A percentile compares a stretch with the other conserved stretches of the same genome.
Conservation (phyloP, 2,329 filamentous ascomycete species). For the Mollisia scopiformis region DNA sequence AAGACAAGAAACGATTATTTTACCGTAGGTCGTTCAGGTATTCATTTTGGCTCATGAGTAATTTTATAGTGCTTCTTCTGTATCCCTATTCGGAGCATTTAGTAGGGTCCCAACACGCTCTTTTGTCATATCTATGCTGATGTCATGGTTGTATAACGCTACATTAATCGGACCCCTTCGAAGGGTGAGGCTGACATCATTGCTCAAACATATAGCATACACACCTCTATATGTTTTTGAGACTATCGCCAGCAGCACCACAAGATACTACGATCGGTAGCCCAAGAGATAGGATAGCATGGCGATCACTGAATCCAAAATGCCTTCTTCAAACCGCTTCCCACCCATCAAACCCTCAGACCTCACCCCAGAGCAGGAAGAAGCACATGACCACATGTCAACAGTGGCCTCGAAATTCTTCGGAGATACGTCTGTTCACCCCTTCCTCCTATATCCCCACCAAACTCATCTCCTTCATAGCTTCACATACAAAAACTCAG, state of each 20-base stretch:
- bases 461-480: background rate
- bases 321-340: background rate
- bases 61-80: too few species aligned
- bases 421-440: background rate
- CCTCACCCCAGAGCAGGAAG: background rate
- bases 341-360: background rate
- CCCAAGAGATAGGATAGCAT: background rate
- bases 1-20: too few species aligned
- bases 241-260: background rate
- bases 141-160: too few species aligned
- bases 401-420: background rate
- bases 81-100: too few species aligned
- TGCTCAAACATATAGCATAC: background rate
- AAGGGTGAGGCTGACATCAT: background rate
- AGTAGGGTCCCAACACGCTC: too few species aligned
- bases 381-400: background rate
- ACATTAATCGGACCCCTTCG: too few species aligned
- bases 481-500: background rate
- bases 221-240: background rate
- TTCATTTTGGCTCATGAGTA: too few species aligned
- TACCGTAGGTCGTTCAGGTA: too few species aligned
- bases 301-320: background rate
- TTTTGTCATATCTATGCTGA: too few species aligned
- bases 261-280: background rate
- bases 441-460: background rate